Evolutionary conservation across 2,329 filamentous ascomycete genomes (phyloP), one percentile per base, ranked within the genome.

Genomic region (Fusarium piperis): DNA sequence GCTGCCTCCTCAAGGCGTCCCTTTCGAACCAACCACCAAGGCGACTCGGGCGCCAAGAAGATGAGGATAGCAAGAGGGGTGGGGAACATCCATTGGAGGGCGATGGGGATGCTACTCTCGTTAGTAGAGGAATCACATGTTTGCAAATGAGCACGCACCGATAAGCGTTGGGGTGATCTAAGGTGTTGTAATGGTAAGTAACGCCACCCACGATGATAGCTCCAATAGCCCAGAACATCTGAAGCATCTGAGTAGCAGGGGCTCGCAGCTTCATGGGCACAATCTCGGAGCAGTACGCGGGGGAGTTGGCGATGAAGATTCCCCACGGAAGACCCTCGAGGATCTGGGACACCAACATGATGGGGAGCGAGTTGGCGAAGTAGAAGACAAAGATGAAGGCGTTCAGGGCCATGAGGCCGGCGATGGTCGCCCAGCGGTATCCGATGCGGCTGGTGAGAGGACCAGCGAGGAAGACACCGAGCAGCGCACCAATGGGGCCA

Each of bases 161-260:
- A 60, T 74, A 77, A 16, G 75, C 75, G 33, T 36, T 39, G 18
- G 46, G 15, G n/a, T 56, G 28, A 0, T 52, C 15, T 0, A 53
- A 8, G 0, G 48, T 52, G 26, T 89, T 85, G 82, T 86, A 89
- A 59, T 79, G 75, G 74, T 86, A 90, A 20, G 86, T 87, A 60
- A 87, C 84, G 51, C 78, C 88, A 26, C 83, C 85, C 36, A 90
- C 88, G 44, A 91, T 88, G 75, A 91, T 90, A 20, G 82, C 79
- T 15, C 89, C 89, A 71, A 91, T 87, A 5, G 88, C 86, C 89
- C 89, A 91, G 80, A 87, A 88, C 88, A 91, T 90, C 77, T 91
- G 88, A 77, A 90, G 73, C 81, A 87, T 90, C 74, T 88, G 86
- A 2, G 89, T 90, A 15, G 83, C 84, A 46, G 87, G 85, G 63